Base-by-base conservation (phyloP, 805 yeast genomes). In the Kuraishia molischiana region DNA sequence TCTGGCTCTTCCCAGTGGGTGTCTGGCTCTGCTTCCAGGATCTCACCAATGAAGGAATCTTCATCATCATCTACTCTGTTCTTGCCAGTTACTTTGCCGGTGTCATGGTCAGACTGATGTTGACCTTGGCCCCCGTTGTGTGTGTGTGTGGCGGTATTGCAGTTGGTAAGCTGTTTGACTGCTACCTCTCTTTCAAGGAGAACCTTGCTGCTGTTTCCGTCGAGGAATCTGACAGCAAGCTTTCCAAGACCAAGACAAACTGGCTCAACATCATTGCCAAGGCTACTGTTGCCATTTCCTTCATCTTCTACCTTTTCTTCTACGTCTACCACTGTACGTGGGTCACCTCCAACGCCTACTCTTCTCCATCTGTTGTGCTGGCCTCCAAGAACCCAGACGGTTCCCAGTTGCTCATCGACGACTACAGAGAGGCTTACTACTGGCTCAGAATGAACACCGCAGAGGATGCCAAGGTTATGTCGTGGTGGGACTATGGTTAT, bases 401-500 rank as follows among this genome's bases (percentile, higher is more conserved):
- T 1, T 73, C 85, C 14, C 80, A 75, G 48, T 69, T 72, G 42
- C 65, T 90, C 47, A 92, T 92, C 53, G 99, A 92, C 60, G 99
- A 92, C 61, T 92, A 81, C 69, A 79, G 99, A 64, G 99, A 92
- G 68, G 98, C 97, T 9, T 92, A 92, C 67, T 92, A 90, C 60
- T 92, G 98, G 98, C 69, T 92, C 51, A 79, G 98, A 54, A 89
- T 90, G 95, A 92, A 92, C 65, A 92, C 98, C 1, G 78, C 84
- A 3, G 96, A 92, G 58, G 97, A 92, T 57, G 84, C 97, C 26
- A 89, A 85, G 60, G 83, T 92, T 43, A 86, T 94, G 82, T 81
- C 97, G 9, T 92, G 99, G 98, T 92, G 99, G 99, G 98, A 94
- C 67, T 94, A 94, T 56, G 99, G 99, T 39, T 92, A 92, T 62